Percentiles rank a stretch among this genome's conserved stretches.
phyloP scores from a whole-genome alignment of 176 grass and related monocot species.

The maize (Zea mays) region Zm-B73-REFERENCE-NAM-5.0 NC_050104.1:76761501-76762000 shows the following conservation, averaged over 20 bases:
- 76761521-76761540: not conserved
- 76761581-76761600: not conserved
- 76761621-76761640: not conserved
- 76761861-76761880: conserved; percentile 26
- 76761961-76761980: not conserved
- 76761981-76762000: conserved; percentile 53
- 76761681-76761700: not conserved
- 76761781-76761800: conserved; percentile 63
- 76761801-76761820: conserved; percentile 62
- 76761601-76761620: not conserved
- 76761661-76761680: not conserved
- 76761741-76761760: conserved; percentile 67
- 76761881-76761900: conserved; percentile 17
- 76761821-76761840: conserved; percentile 66
- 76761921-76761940: not conserved
- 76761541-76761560: not conserved
- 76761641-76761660: not conserved
- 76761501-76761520: not conserved
- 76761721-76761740: conserved; percentile 53
- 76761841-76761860: conserved; percentile 44
- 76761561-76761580: not conserved
- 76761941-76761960: not conserved
- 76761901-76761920: not conserved
- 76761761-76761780: conserved; percentile 51
- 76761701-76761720: conserved; percentile 38